Evolutionary conservation across 2,329 filamentous ascomycete species (phyloP).

Genomic region (Cercospora zeae-maydis): DNA sequence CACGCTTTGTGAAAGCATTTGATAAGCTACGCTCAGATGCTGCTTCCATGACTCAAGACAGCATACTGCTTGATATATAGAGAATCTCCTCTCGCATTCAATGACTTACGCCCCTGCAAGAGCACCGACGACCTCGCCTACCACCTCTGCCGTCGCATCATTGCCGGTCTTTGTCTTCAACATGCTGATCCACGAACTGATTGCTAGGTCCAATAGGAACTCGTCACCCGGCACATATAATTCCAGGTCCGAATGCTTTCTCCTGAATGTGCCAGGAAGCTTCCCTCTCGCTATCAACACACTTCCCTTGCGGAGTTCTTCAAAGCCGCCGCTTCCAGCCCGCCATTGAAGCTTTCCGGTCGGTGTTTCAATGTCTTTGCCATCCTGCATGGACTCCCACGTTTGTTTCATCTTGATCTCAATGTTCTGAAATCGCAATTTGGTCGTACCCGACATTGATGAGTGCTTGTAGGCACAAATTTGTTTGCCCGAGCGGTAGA

Average conservation of each 20-base stretch:
- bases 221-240: neutral
- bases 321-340: neutral
- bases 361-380: neutral
- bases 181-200: neutral
- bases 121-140: neutral
- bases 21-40: neutral
- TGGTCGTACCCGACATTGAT: neutral
- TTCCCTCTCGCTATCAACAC: neutral
- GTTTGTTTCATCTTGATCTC: neutral
- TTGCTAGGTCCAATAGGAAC: neutral
- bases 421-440: neutral
- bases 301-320: neutral
- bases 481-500: neutral
- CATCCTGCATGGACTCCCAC: neutral
- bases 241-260: neutral
- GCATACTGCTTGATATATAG: neutral
- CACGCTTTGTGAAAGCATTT: too few relatives aligned
- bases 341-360: neutral
- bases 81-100: neutral
- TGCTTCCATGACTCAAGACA: neutral
- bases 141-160: neutral
- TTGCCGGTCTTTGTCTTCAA: neutral
- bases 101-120: neutral
- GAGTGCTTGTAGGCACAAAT: neutral
- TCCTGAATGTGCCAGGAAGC: neutral